phyloP scores from a whole-genome alignment of 305 asterid species.

The Withania somnifera region DNA sequence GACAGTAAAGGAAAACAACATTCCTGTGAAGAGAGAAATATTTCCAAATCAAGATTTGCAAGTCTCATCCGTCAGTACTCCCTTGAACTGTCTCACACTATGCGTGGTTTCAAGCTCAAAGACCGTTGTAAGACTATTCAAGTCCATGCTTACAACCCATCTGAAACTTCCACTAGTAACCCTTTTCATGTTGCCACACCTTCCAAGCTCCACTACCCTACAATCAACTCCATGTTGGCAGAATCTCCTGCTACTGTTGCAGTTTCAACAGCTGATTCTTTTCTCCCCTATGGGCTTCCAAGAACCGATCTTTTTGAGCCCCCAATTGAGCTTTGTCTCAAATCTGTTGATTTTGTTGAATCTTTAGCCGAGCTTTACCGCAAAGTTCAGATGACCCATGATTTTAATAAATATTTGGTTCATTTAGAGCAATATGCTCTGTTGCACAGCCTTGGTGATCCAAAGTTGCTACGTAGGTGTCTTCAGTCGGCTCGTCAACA shows the following conservation, averaged over 20 bases:
- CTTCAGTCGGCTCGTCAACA: constrained; percentile 40
- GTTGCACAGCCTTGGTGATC: constrained; percentile 32
- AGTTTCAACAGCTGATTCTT: constrained; percentile 1
- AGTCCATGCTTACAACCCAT: constrained; percentile 35
- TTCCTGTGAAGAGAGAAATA: neutral
- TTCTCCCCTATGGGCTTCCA: constrained; percentile 45
- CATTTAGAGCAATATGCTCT: constrained; percentile 34
- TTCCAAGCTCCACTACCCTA: constrained; percentile 19
- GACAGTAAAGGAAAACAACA: constrained; percentile 19
- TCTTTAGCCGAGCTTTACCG: constrained; percentile 32
- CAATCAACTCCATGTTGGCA: constrained; percentile 32
- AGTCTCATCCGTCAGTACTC: constrained; percentile 18
- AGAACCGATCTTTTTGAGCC: constrained; percentile 29
- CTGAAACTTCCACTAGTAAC: neutral
- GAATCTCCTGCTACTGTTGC: constrained; percentile 7
- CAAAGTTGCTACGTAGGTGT: constrained; percentile 35
- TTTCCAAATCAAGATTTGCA: constrained; percentile 32
- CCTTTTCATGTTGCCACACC: neutral
- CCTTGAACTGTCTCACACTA: constrained; percentile 16
- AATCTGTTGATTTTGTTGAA: constrained; percentile 35
- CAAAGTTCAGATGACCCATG: constrained; percentile 10
- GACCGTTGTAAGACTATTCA: constrained; percentile 45
- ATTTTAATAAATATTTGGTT: constrained; percentile 17
- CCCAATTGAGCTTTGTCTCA: constrained; percentile 28
- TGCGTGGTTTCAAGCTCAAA: constrained; percentile 37